A percentile compares a stretch with the other conserved stretches of the same genome.
Conservation (phyloP, 2,329 filamentous ascomycete species). For the Calycina herbarum region DNA sequence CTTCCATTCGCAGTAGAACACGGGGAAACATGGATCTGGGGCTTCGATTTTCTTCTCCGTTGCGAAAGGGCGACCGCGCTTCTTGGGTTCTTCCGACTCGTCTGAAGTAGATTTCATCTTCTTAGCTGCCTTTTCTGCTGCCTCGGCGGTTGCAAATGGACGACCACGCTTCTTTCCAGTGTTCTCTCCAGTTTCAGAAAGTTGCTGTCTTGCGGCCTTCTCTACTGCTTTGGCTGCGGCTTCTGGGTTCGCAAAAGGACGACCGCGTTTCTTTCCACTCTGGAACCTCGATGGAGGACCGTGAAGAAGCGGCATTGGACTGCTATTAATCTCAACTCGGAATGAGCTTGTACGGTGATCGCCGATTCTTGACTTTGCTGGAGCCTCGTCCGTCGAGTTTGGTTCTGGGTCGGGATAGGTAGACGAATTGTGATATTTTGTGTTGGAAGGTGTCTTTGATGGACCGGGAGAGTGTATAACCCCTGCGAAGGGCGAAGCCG, state of each 20-base stretch:
- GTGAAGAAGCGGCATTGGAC: neutral
- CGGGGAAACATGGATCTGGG: constrained; percentile 46
- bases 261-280: constrained; percentile 20
- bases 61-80: constrained; percentile 22
- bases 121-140: constrained; percentile 20
- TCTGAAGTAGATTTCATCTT: constrained; percentile 1
- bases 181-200: neutral
- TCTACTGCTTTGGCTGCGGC: constrained; percentile 5
- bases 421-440: neutral
- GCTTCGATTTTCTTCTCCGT: constrained; percentile 12
- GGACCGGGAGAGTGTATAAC: constrained; percentile 8
- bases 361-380: neutral
- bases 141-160: constrained; percentile 24
- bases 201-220: neutral
- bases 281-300: neutral
- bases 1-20: constrained; percentile 61
- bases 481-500: constrained; percentile 6
- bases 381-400: neutral
- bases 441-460: neutral
- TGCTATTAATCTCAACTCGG: constrained; percentile 14
- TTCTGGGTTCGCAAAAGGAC: constrained; percentile 15
- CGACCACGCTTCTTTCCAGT: constrained; percentile 26
- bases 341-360: neutral
- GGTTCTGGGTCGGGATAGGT: neutral
- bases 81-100: constrained; percentile 15